phyloP scores from a whole-genome alignment of 805 yeast species.

The Cyberlindnera subsufficiens region DNA sequence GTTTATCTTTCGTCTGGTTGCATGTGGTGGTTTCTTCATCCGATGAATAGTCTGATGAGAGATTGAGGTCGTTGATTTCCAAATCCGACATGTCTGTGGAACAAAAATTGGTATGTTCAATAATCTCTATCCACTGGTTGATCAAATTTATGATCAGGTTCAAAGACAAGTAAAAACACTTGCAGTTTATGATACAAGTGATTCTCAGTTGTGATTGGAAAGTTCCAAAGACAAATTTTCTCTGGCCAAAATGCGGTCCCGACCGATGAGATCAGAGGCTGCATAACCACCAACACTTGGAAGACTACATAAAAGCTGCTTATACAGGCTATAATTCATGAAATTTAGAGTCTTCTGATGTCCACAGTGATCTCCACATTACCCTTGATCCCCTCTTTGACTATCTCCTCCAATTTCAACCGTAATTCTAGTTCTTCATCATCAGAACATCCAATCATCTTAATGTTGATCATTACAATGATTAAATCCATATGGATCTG shows the following conservation, averaged over 20 bases:
- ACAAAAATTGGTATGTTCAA: too few species aligned
- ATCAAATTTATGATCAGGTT: too few species aligned
- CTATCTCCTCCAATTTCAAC: conserved; percentile 40
- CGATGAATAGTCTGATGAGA: background rate
- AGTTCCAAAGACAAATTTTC: too few species aligned
- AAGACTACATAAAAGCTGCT: too few species aligned
- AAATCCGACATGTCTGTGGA: too few species aligned
- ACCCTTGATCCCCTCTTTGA: conserved; percentile 24
- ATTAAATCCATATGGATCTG: conserved; percentile 58
- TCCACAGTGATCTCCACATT: conserved; percentile 39
- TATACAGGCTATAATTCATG: background rate
- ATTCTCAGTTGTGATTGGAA: too few species aligned
- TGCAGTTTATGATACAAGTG: too few species aligned
- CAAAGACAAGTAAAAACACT: too few species aligned
- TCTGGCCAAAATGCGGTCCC: too few species aligned
- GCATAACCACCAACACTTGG: too few species aligned
- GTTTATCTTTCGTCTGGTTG: conserved; percentile 29
- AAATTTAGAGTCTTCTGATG: conserved; percentile 27
- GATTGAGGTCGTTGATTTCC: background rate
- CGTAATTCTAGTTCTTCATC: conserved; percentile 60
- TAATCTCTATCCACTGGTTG: too few species aligned
- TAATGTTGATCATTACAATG: conserved; percentile 48
- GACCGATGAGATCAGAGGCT: too few species aligned
- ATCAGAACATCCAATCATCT: conserved; percentile 64
- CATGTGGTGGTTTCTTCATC: conserved; percentile 1